phyloP scores from a whole-genome alignment of 2,329 filamentous ascomycete genomes.

The Penicillium sp. region DNA sequence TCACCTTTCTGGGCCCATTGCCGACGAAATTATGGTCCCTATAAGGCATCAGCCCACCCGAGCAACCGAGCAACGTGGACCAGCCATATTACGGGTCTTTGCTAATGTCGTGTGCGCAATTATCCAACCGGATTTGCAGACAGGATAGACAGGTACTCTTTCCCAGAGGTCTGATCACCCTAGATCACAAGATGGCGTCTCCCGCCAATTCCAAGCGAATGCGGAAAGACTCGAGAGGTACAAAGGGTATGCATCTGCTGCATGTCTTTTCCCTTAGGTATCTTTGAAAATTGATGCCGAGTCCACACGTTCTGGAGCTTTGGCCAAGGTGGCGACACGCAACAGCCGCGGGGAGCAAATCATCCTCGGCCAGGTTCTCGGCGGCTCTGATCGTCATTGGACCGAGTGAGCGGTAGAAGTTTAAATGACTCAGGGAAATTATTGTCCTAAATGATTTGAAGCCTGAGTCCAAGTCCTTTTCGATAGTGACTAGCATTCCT shows the following conservation, averaged over 20 bases:
- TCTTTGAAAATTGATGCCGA: background rate
- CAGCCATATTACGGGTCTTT: background rate
- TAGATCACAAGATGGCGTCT: conserved; percentile 4
- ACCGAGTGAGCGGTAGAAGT: conserved; percentile 21
- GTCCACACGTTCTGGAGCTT: conserved; percentile 19
- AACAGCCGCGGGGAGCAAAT: conserved; percentile 23
- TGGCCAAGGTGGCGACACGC: conserved; percentile 21
- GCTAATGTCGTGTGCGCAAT: background rate
- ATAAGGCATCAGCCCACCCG: background rate
- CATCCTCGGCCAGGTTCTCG: conserved; percentile 22
- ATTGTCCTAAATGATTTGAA: background rate
- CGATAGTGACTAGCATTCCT: conserved; percentile 10
- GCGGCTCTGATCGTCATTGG: conserved; percentile 23
- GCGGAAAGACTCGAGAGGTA: background rate
- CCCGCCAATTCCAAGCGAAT: background rate
- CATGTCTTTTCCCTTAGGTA: too few species aligned
- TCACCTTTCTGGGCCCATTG: background rate
- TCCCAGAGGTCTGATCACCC: conserved; percentile 13
- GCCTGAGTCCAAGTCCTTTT: conserved; percentile 1
- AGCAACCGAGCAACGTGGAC: background rate
- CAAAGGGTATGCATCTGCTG: too few species aligned
- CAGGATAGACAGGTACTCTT: background rate
- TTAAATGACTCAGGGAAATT: conserved; percentile 16
- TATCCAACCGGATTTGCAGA: background rate
- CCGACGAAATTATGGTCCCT: background rate